Evolutionary conservation across 129 eudicot genomes (phyloP), one percentile per base, ranked within the genome.

Genomic region (Saussurea involucrata): DNA sequence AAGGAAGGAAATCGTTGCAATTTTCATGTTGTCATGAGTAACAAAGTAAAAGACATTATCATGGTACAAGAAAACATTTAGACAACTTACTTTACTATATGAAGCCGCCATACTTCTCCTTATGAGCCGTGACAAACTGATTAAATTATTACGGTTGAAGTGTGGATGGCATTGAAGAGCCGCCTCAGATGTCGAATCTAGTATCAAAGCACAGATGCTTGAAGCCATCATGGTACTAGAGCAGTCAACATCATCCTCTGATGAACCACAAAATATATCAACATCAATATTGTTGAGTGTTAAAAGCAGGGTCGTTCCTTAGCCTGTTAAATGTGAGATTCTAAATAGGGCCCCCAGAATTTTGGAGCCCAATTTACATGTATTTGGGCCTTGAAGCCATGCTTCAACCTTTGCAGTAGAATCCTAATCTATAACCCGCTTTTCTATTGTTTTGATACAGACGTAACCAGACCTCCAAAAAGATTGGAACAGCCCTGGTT

Each of bases 141-240:
- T 75, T 8, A 91, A 55, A 65, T 29, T 72, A 57, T 76, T 73
- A 8, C 15, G 15, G 72, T 61, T 80, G 34, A 95, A 87, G 33
- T 80, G 83, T 28, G 97, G 88, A 76, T 86, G 86, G 24, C 68
- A 33, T 33, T 63, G 79, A 55, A 91, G 94, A 85, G 78, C 76
- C 3, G 81, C 85, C 84, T 95, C 98, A 24, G 97, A 95, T 67
- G 91, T 86, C 2, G 63, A 79, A 79, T 89, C 94, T 68, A 95
- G 79, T 69, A 95, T 82, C 75, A 95, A 78, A 4, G 94, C 63
- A 76, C 97, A 88, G 7, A 95, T 95, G 86, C 92, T 95, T 82
- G 98, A 87, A 69, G 94, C 97, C 97, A 91, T 95, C 97, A 95
- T 86, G 22, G 87, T 80, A 53, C 76, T 61, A 72, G 93, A 74